Evolutionary conservation across 2,329 filamentous ascomycete genomes (phyloP).

Genomic region (Albophoma yamanashiensis): DNA sequence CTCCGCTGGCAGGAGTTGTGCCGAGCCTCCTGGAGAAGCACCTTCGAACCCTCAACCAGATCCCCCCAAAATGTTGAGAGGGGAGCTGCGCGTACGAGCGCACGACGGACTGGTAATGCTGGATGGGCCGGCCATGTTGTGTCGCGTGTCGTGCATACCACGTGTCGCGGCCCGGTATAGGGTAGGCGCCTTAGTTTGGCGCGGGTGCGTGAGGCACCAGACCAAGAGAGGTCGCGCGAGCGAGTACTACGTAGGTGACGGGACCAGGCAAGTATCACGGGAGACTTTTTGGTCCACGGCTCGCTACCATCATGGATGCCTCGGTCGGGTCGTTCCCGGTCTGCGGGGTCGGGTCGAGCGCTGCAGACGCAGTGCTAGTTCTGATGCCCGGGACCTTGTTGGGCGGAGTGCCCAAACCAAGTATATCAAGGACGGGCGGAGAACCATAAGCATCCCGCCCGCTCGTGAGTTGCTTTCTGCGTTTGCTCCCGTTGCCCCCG

Average conservation of each 20-base stretch:
- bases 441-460: background rate
- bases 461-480: background rate
- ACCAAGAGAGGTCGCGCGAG: background rate
- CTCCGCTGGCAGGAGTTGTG: background rate
- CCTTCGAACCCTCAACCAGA: background rate
- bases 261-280: background rate
- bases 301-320: background rate
- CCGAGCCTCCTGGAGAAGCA: background rate
- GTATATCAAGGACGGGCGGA: background rate
- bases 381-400: background rate
- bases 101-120: slow-evolving; percentile 74
- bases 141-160: background rate
- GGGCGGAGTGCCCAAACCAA: background rate
- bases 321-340: background rate
- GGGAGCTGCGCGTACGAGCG: slow-evolving; percentile 71
- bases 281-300: background rate
- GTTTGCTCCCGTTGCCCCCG: background rate
- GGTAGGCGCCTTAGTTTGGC: no score
- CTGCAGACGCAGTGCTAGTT: background rate
- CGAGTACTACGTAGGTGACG: no score
- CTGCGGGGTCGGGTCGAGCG: background rate
- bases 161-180: background rate
- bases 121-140: slow-evolving; percentile 29
- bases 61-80: slow-evolving; percentile 23
- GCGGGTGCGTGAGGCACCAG: background rate